Percentiles rank a stretch among this genome's conserved stretches.
Conservation (phyloP, 2,329 filamentous ascomycete genomes). For the Lomentospora prolificans region DNA sequence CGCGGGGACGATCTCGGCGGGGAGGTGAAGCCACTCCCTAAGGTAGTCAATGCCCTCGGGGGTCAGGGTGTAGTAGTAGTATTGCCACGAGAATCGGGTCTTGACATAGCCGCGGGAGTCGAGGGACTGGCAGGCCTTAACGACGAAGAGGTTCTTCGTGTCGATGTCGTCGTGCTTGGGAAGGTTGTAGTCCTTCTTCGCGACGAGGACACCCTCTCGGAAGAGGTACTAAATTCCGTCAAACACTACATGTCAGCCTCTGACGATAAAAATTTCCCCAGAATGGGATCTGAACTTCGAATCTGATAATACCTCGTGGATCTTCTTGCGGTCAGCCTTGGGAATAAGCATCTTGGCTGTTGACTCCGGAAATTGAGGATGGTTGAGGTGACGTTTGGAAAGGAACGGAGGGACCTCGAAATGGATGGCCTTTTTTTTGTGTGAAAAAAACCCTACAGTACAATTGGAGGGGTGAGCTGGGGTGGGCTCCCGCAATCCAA, state of each 20-base stretch:
- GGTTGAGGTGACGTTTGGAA: conserved; percentile 14
- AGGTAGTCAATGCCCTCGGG: conserved; percentile 99
- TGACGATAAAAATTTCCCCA: conserved; percentile 14
- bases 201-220: conserved; percentile 86
- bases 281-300: background rate
- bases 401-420: conserved; percentile 25
- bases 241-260: conserved; percentile 10
- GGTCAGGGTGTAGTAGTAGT: conserved; percentile 99
- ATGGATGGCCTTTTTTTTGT: conserved; percentile 34
- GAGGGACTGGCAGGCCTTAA: conserved; percentile 98
- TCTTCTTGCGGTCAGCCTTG: conserved; percentile 99
- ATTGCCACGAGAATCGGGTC: conserved; percentile 99
- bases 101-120: conserved; percentile 98
- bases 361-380: conserved; percentile 17
- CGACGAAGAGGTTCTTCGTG: conserved; percentile 98
- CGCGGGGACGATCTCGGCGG: conserved; percentile 97
- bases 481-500: background rate
- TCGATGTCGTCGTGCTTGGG: conserved; percentile 97
- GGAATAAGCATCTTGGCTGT: conserved; percentile 87
- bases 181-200: conserved; percentile 98
- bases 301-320: conserved; percentile 61
- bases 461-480: conserved; percentile 6
- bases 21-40: conserved; percentile 99
- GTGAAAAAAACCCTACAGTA: conserved; percentile 32
- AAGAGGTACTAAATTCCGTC: conserved; percentile 72